phyloP scores from a whole-genome alignment of 306 rosid genomes.

The Lotus japonicus region DNA sequence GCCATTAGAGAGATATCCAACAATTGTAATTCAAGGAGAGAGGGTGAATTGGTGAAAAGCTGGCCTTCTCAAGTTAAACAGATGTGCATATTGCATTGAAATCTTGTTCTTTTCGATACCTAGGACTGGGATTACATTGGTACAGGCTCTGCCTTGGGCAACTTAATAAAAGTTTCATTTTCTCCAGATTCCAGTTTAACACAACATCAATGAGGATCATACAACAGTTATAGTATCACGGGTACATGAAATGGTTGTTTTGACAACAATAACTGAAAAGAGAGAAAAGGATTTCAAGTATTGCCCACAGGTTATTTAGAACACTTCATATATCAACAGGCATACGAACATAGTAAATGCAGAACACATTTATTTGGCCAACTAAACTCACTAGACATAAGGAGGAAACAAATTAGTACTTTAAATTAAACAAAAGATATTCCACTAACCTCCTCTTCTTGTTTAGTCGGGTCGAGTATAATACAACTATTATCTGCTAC shows the following conservation, averaged over 20 bases:
- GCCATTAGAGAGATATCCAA: too few relatives aligned
- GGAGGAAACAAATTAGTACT: neutral
- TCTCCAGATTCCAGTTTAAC: too few relatives aligned
- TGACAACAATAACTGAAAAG: neutral
- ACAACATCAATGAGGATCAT: neutral
- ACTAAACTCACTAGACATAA: neutral
- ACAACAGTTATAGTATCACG: neutral
- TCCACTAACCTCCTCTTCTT: conserved; percentile 80
- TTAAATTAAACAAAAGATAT: neutral
- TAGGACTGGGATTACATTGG: too few relatives aligned
- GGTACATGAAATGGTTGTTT: neutral
- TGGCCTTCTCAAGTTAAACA: too few relatives aligned
- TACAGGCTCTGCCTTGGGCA: too few relatives aligned
- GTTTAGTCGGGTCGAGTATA: conserved; percentile 76
- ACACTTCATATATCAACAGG: neutral
- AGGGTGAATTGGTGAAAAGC: too few relatives aligned
- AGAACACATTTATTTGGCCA: neutral
- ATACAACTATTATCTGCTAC: conserved; percentile 56
- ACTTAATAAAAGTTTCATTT: too few relatives aligned
- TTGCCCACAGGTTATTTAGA: neutral
- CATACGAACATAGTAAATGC: neutral
- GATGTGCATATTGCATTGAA: too few relatives aligned
- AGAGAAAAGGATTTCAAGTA: neutral
- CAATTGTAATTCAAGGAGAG: too few relatives aligned
- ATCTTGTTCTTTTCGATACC: too few relatives aligned